phyloP scores from a whole-genome alignment of 345 rosid genomes.

The Euphorbia tirucalli region DNA sequence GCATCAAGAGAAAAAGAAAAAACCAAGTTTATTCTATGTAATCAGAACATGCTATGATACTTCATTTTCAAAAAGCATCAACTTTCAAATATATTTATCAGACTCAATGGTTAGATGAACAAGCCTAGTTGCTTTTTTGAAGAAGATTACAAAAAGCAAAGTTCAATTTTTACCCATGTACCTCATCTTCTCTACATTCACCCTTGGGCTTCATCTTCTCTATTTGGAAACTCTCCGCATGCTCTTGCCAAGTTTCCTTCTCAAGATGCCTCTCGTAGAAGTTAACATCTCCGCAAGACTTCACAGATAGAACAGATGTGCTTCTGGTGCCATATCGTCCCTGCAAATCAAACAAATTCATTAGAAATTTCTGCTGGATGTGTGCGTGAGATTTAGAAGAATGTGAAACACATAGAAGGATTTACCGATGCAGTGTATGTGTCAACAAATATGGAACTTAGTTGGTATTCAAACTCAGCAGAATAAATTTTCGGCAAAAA shows the following conservation, averaged over 20 bases:
- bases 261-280: conserved; percentile 60
- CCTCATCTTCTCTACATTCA: background rate
- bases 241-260: conserved; percentile 52
- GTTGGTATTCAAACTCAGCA: conserved; percentile 40
- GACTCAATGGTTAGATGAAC: too few species aligned
- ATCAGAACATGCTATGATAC: too few species aligned
- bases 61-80: too few species aligned
- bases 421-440: conserved; percentile 33
- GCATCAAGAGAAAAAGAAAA: too few species aligned
- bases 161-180: too few species aligned
- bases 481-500: conserved; percentile 41
- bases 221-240: conserved; percentile 28
- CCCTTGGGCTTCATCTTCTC: conserved; percentile 14
- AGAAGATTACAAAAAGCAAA: too few species aligned
- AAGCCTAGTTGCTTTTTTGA: too few species aligned
- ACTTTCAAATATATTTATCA: too few species aligned
- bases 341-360: conserved; percentile 23
- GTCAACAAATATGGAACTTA: conserved; percentile 68
- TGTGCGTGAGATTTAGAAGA: too few species aligned
- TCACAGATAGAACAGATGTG: conserved; percentile 49
- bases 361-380: background rate
- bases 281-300: conserved; percentile 41
- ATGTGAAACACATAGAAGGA: background rate
- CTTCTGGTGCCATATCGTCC: conserved; percentile 77
- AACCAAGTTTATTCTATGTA: too few species aligned